Evolutionary conservation across 306 rosid species (phyloP).

Genomic region (Lathyrus oleraceus): DNA sequence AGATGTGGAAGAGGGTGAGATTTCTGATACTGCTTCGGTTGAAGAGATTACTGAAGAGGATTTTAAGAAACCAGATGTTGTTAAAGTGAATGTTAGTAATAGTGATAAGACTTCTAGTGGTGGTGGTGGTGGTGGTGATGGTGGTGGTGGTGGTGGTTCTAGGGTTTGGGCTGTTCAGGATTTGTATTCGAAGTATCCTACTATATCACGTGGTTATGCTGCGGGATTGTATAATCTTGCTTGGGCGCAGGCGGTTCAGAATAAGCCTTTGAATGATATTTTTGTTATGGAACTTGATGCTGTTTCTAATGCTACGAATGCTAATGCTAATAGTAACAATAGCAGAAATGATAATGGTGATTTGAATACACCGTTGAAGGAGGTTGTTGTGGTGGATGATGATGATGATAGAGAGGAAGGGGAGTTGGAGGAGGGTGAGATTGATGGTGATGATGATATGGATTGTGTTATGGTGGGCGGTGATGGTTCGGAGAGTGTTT

Average conservation of each 20-base stretch:
- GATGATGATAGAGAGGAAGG: constrained; percentile 85
- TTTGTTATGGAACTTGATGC: constrained; percentile 64
- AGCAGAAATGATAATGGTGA: not conserved
- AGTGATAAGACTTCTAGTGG: constrained; percentile 21
- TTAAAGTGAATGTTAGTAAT: constrained; percentile 25
- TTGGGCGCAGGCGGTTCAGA: constrained; percentile 98
- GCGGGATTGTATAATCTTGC: constrained; percentile 76
- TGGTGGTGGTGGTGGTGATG: not conserved
- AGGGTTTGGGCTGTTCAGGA: constrained; percentile 82
- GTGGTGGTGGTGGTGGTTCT: constrained; percentile 23
- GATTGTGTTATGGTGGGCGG: constrained; percentile 10
- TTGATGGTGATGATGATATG: constrained; percentile 80
- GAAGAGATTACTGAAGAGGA: constrained; percentile 90
- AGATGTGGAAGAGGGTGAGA: constrained; percentile 96
- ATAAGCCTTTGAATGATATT: constrained; percentile 75
- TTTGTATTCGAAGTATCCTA: constrained; percentile 63
- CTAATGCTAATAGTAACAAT: not conserved
- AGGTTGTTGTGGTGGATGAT: constrained; percentile 41
- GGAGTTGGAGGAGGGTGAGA: constrained; percentile 99
- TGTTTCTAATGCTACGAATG: constrained; percentile 42
- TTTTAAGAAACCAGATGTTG: constrained; percentile 66
- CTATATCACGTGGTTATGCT: constrained; percentile 60
- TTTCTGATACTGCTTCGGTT: constrained; percentile 84
- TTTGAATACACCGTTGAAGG: constrained; percentile 38
- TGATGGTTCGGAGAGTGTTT: constrained; percentile 35